Base-by-base conservation (phyloP, 768 basidiomycete genomes). In the Boletus subcaerulescens region DNA sequence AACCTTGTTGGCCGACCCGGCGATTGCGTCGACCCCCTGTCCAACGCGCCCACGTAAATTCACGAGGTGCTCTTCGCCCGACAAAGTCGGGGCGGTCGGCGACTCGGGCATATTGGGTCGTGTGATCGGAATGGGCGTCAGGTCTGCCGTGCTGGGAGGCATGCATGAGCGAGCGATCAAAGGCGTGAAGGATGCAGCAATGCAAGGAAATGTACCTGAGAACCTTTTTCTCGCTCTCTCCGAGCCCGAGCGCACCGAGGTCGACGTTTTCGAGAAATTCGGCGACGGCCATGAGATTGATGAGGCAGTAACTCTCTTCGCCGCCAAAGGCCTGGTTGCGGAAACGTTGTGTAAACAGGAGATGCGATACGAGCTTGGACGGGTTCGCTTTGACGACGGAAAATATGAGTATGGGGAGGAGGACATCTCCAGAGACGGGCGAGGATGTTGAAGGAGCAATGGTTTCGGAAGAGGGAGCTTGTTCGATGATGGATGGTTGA, bases 201-300 rank as follows among this genome's bases (percentile, higher is more conserved):
- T 39, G 33, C 11, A 35, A 14, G 14, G 12, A 39, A 39, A 44
- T 76, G 24, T 49, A 87, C 87, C 84, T 87, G 62, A 85, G 68
- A 4, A 82, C 77, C 29, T 73, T 76, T 45, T 75, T 76, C 51
- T 83, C 82, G 33, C 79, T 80, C 48, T 86, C 84, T 7, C 80
- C 82, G 7, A 92, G 71, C 0, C 81, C 86, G 18, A 90, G 73
- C 1, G 79, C 82, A 9, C 80, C 86, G 52, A 97, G 76, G 73
- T 98, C 93, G 35, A 98, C 93, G 66, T 94, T 91, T 73, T 96
- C 93, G 48, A 98, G 76, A 69, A 98, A 99, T 67, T 98, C 95
- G 1, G 91, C 91, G 6, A 96, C 94, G 12, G 96, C 96, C 78
- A 95, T 85, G 38, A 97, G 76, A 71, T 97, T 98, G 69, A 98